phyloP scores from a whole-genome alignment of 345 rosid genomes.

The Geranium rotundifolium region DNA sequence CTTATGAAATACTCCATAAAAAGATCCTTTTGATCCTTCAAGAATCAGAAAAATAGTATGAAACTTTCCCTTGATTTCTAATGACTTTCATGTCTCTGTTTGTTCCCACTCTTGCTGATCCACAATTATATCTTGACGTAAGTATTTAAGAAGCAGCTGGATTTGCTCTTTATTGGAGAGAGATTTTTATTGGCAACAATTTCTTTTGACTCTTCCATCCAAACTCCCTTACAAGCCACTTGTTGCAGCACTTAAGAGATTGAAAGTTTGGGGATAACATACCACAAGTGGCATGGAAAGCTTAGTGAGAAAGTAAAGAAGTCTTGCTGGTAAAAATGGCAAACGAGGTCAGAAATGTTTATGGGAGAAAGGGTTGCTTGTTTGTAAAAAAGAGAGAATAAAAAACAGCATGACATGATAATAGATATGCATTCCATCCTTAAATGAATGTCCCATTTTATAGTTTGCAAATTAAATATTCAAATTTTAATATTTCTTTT shows the following conservation, averaged over 20 bases:
- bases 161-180: conserved; percentile 34
- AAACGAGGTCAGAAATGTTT: no score
- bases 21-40: conserved; percentile 41
- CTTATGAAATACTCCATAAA: conserved; percentile 39
- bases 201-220: conserved; percentile 41
- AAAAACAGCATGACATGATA: no score
- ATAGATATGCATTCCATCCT: no score
- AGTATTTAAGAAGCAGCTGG: conserved; percentile 39
- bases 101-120: conserved; percentile 3
- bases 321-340: no score
- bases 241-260: conserved; percentile 32
- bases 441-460: no score
- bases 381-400: no score
- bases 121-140: conserved; percentile 26
- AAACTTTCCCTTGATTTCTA: not conserved
- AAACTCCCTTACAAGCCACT: conserved; percentile 55
- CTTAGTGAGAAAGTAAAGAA: conserved; percentile 54
- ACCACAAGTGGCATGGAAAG: conserved; percentile 48
- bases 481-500: no score
- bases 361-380: no score
- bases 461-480: no score
- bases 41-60: conserved; percentile 46
- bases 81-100: not conserved
- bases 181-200: conserved; percentile 38
- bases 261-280: conserved; percentile 27